Percentiles rank a stretch among this genome's conserved stretches.
Conservation (phyloP, 768 basidiomycete species). For the Kondoa malvinella region DNA sequence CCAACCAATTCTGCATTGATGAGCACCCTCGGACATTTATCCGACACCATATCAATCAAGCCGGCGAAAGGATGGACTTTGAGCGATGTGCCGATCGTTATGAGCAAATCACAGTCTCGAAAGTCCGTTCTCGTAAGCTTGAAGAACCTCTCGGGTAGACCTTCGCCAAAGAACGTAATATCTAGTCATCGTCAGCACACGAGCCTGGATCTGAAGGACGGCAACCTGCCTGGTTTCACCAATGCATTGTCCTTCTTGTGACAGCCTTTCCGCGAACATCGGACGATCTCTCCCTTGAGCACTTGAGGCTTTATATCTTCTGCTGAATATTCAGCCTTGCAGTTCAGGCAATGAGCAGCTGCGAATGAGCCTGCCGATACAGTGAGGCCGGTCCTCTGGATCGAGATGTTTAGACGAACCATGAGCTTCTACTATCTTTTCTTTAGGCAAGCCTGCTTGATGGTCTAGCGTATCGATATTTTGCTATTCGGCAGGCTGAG, state of each 20-base stretch:
- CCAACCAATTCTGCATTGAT: slow-evolving; percentile 77
- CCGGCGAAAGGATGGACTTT: slow-evolving; percentile 57
- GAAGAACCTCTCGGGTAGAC: slow-evolving; percentile 10
- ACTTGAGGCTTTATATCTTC: slow-evolving; percentile 53
- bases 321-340: slow-evolving; percentile 44
- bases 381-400: background rate
- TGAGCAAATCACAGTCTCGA: slow-evolving; percentile 58
- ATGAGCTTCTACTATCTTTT: slow-evolving; percentile 80
- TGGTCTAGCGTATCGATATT: slow-evolving; percentile 83
- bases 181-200: slow-evolving; percentile 27
- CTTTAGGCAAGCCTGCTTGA: slow-evolving; percentile 53
- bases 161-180: background rate
- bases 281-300: slow-evolving; percentile 46
- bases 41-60: slow-evolving; percentile 44
- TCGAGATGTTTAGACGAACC: slow-evolving; percentile 36
- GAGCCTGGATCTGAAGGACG: no score
- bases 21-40: slow-evolving; percentile 57
- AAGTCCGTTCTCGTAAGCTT: slow-evolving; percentile 41
- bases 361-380: slow-evolving; percentile 49
- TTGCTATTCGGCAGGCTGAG: slow-evolving; percentile 33
- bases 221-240: slow-evolving; percentile 87
- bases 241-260: slow-evolving; percentile 30
- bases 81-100: slow-evolving; percentile 80
- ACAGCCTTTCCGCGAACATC: slow-evolving; percentile 37
- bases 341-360: slow-evolving; percentile 62